These are phyloP conservation scores for Trichosporon sp. DNA, from an alignment of 1,284 basidiomycete species.

Conservation along the genomic window DNA sequence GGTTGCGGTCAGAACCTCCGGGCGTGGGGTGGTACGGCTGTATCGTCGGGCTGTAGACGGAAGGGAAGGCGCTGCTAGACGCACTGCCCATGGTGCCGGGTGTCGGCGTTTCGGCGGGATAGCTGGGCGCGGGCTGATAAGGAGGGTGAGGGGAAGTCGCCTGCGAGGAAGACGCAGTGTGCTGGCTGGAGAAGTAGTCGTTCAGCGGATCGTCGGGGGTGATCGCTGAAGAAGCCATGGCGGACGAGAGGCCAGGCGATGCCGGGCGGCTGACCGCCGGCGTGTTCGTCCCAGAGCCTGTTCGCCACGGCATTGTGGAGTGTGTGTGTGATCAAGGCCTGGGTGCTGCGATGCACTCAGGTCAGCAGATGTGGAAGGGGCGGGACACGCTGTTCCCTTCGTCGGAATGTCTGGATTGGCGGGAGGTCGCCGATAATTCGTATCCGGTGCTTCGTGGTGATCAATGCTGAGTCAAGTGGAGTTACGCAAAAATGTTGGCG, in stretches of 20 bases:
- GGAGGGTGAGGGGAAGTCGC: constrained; percentile 4
- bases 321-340: neutral
- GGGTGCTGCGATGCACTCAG: neutral
- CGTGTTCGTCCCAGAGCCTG: neutral
- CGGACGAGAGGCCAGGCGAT: constrained; percentile 5
- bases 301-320: constrained; percentile 16
- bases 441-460: neutral
- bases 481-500: neutral
- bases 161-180: neutral
- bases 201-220: constrained; percentile 33
- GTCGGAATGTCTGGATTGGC: constrained; percentile 2
- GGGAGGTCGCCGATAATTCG: constrained; percentile 9
- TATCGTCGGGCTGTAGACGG: neutral
- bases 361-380: neutral
- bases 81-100: neutral
- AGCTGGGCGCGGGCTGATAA: neutral
- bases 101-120: neutral
- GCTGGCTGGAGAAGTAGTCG: constrained; percentile 33
- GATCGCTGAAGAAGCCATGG: constrained; percentile 9
- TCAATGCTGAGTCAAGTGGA: neutral
- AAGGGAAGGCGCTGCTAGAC: neutral
- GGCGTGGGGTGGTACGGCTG: neutral
- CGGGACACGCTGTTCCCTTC: neutral
- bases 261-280: constrained; percentile 3
- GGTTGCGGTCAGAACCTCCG: constrained; percentile 29